A percentile compares a stretch with the other conserved stretches of the same genome.
Evolutionary conservation across 2,329 filamentous ascomycete species (phyloP).

Genomic region (Thelonectria olida): DNA sequence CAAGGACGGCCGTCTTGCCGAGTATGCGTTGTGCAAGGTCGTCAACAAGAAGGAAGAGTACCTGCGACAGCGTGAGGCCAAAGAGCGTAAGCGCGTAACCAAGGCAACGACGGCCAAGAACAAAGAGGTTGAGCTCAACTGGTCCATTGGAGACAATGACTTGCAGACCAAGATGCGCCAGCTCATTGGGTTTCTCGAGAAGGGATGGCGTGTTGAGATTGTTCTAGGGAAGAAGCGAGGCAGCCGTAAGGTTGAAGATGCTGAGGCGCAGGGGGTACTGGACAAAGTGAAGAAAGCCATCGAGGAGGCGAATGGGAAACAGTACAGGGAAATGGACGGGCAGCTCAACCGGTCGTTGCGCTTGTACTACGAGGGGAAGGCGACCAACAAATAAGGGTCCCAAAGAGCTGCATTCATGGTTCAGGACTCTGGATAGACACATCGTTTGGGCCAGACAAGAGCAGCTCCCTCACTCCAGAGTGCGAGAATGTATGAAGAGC

Average conservation of each 20-base stretch:
- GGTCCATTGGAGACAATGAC: slow-evolving; percentile 83
- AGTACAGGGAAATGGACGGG: slow-evolving; percentile 57
- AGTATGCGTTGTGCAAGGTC: slow-evolving; percentile 75
- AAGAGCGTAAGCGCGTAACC: slow-evolving; percentile 55
- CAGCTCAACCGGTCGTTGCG: slow-evolving; percentile 53
- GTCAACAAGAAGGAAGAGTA: slow-evolving; percentile 65
- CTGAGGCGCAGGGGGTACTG: slow-evolving; percentile 70
- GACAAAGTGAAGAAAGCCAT: slow-evolving; percentile 47
- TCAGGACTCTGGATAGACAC: neutral
- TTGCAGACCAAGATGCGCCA: slow-evolving; percentile 75
- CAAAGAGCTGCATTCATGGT: neutral
- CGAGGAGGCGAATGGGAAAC: slow-evolving; percentile 50
- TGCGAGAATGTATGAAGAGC: slow-evolving; percentile 27
- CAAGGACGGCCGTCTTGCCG: slow-evolving; percentile 30
- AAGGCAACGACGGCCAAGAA: slow-evolving; percentile 52
- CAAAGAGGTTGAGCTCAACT: slow-evolving; percentile 91
- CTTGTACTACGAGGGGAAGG: slow-evolving; percentile 52
- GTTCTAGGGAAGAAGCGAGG: slow-evolving; percentile 73
- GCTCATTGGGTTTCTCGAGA: slow-evolving; percentile 73
- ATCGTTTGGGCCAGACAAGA: neutral
- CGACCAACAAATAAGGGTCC: slow-evolving; percentile 11
- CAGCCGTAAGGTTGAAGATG: slow-evolving; percentile 63
- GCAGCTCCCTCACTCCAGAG: neutral
- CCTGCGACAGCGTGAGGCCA: slow-evolving; percentile 52
- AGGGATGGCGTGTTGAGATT: slow-evolving; percentile 81